Evolutionary conservation across 768 basidiomycete species (phyloP).

Genomic region (Lentinula sp.): DNA sequence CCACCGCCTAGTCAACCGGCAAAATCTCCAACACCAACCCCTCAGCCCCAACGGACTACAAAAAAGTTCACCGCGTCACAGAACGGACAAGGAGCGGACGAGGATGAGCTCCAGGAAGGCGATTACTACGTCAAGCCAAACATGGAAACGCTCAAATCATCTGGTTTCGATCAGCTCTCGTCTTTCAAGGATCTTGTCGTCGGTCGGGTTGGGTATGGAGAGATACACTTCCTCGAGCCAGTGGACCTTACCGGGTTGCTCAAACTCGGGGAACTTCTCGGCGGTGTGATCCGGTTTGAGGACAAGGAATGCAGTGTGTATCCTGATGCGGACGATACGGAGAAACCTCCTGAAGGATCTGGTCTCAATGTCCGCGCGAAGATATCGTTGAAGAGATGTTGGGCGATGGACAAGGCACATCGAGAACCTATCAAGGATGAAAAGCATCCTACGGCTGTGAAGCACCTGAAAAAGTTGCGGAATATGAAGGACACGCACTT

Average conservation of each 20-base stretch:
- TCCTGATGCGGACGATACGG: slow-evolving; percentile 79
- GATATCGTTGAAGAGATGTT: slow-evolving; percentile 75
- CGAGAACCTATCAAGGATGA: slow-evolving; percentile 84
- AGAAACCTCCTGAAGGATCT: slow-evolving; percentile 76
- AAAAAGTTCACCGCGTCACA: slow-evolving; percentile 27
- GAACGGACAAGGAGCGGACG: slow-evolving; percentile 12
- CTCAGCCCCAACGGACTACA: slow-evolving; percentile 29
- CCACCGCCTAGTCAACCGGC: slow-evolving; percentile 13
- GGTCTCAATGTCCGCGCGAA: slow-evolving; percentile 87
- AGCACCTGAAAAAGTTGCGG: slow-evolving; percentile 76
- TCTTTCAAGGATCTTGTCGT: slow-evolving; percentile 75
- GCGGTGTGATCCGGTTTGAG: slow-evolving; percentile 83
- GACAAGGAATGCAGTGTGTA: slow-evolving; percentile 93
- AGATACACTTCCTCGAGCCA: slow-evolving; percentile 75
- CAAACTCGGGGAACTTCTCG: slow-evolving; percentile 75
- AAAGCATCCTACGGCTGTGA: slow-evolving; percentile 58
- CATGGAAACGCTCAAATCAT: slow-evolving; percentile 61
- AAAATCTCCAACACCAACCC: slow-evolving; percentile 31
- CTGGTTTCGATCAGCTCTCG: slow-evolving; percentile 68
- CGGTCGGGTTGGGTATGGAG: slow-evolving; percentile 87
- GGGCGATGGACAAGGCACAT: slow-evolving; percentile 87
- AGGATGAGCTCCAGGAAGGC: slow-evolving; percentile 60
- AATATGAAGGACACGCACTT: slow-evolving; percentile 84
- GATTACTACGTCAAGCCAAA: slow-evolving; percentile 91
- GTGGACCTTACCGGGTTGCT: slow-evolving; percentile 84